Evolutionary conservation across 2,329 filamentous ascomycete genomes (phyloP).

Genomic region (Verticillium nubilum): DNA sequence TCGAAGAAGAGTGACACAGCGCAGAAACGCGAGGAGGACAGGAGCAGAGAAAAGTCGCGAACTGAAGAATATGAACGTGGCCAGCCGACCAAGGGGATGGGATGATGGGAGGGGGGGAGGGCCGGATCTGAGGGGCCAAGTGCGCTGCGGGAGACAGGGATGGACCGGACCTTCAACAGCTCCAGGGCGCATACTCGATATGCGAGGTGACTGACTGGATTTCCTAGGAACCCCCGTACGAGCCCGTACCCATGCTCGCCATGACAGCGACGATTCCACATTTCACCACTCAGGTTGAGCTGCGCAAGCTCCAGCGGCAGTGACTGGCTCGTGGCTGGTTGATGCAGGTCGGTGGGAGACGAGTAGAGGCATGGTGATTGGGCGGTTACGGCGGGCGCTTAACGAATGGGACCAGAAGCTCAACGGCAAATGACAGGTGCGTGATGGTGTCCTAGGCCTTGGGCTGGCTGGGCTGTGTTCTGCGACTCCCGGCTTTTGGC

Average conservation of each 20-base stretch:
- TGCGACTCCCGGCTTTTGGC: background rate
- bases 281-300: background rate
- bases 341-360: background rate
- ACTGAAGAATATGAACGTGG: constrained; percentile 5
- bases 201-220: background rate
- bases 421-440: background rate
- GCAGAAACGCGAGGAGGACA: background rate
- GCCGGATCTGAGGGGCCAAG: background rate
- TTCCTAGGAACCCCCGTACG: background rate
- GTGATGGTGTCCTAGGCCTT: background rate
- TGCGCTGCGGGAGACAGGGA: background rate
- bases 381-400: constrained; percentile 11
- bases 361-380: constrained; percentile 12
- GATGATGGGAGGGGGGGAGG: background rate
- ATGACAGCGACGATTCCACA: too few relatives aligned
- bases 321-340: constrained; percentile 7
- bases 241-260: background rate
- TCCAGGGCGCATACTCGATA: background rate
- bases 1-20: background rate
- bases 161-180: background rate
- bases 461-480: background rate
- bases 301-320: constrained; percentile 5
- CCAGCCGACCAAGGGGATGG: constrained; percentile 3
- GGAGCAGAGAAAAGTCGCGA: background rate
- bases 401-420: constrained; percentile 3